These are phyloP conservation scores for Ceratobasidium sp. DNA, from an alignment of 1,284 basidiomycete genomes.

Conservation along the genomic window DNA sequence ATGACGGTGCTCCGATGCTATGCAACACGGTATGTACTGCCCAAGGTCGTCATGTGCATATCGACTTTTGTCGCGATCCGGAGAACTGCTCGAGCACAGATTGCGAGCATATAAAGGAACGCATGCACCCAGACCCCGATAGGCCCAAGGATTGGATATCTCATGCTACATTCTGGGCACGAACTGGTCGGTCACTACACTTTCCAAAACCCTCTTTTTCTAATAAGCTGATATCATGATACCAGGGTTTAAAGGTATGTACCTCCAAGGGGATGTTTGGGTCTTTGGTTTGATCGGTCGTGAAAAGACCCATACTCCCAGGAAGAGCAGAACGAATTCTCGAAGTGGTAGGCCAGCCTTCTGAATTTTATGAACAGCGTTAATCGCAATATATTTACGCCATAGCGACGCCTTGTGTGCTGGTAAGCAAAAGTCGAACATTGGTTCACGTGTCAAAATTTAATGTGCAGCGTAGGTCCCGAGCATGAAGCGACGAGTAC, in stretches of 20 bases:
- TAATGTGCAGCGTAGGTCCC: slow-evolving; percentile 50
- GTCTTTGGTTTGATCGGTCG: neutral
- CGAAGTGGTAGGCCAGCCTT: slow-evolving; percentile 66
- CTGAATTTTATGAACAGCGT: slow-evolving; percentile 15
- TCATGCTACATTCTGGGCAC: slow-evolving; percentile 62
- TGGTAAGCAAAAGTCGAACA: slow-evolving; percentile 49
- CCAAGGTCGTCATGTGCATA: slow-evolving; percentile 61
- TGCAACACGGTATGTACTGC: slow-evolving; percentile 63
- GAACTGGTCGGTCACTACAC: slow-evolving; percentile 45
- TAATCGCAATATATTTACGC: neutral
- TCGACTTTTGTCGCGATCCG: slow-evolving; percentile 58
- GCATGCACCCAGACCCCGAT: slow-evolving; percentile 56
- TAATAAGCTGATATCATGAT: neutral
- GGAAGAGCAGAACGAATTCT: slow-evolving; percentile 60
- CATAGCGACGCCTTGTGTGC: slow-evolving; percentile 62
- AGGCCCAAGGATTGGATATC: slow-evolving; percentile 61
- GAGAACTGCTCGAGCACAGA: slow-evolving; percentile 55
- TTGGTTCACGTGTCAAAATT: neutral
- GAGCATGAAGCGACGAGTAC: slow-evolving; percentile 57
- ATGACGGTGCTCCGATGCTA: slow-evolving; percentile 68
- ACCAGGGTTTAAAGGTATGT: slow-evolving; percentile 39
- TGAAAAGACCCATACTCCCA: slow-evolving; percentile 63
- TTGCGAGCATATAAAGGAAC: slow-evolving; percentile 56
- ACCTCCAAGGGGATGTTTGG: neutral
- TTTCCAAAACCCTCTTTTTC: neutral